Conservation (phyloP, 352 stramenopile species). For the Phytophthora pluvialis region DNA sequence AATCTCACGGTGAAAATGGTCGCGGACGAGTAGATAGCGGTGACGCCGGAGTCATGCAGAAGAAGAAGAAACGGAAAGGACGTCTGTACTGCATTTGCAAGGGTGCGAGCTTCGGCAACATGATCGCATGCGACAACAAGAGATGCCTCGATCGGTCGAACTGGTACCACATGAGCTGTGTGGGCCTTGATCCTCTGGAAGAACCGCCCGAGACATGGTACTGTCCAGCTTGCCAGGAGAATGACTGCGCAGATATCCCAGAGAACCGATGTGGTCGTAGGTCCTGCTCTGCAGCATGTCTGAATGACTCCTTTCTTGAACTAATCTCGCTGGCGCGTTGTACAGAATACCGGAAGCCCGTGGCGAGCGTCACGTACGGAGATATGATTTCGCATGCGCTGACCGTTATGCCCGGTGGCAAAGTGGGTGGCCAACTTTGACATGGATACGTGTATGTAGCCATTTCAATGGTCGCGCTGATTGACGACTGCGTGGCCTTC, state of each 20-base stretch:
- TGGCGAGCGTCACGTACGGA: slow-evolving; percentile 83
- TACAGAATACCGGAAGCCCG: slow-evolving; percentile 81
- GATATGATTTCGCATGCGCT: slow-evolving; percentile 92
- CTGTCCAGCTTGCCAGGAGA: slow-evolving; percentile 66
- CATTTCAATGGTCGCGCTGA: slow-evolving; percentile 18
- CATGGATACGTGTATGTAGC: slow-evolving; percentile 13
- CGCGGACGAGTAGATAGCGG: slow-evolving; percentile 14
- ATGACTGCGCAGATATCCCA: slow-evolving; percentile 58
- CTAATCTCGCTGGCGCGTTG: not conserved
- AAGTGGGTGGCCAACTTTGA: slow-evolving; percentile 48
- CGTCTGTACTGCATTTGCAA: slow-evolving; percentile 82
- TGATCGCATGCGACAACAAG: slow-evolving; percentile 88
- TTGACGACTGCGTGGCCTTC: too few species aligned
- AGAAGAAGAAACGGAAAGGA: slow-evolving; percentile 74
- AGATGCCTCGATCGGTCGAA: slow-evolving; percentile 80
- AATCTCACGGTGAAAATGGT: slow-evolving; percentile 9
- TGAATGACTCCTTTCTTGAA: not conserved
- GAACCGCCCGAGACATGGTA: slow-evolving; percentile 79
- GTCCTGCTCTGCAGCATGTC: not conserved
- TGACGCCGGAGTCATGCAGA: slow-evolving; percentile 19
- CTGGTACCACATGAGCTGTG: slow-evolving; percentile 85
- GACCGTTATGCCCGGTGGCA: slow-evolving; percentile 59
- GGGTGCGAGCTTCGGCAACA: slow-evolving; percentile 73
- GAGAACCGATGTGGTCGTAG: slow-evolving; percentile 58
- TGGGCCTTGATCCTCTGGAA: slow-evolving; percentile 55